A percentile compares a stretch with the other conserved stretches of the same genome.
Evolutionary conservation across 192 early-diverging fungal genomes (phyloP).

Genomic region (Coemansia sp.): DNA sequence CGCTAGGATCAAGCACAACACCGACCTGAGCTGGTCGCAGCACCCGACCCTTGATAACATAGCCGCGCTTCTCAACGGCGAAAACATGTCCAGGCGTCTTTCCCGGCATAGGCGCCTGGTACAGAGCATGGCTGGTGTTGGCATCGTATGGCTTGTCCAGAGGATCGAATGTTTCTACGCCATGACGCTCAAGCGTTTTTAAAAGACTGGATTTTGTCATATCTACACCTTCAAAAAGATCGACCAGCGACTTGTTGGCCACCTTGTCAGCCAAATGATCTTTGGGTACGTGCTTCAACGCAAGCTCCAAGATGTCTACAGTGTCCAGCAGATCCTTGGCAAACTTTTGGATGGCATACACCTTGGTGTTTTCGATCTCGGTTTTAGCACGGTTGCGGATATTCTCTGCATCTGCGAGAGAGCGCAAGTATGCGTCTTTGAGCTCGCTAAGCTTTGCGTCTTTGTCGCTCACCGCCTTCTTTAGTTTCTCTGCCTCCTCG

Average conservation of each 20-base stretch:
- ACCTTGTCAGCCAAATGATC: conserved; percentile 56
- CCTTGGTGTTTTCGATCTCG: conserved; percentile 76
- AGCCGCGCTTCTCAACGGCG: conserved; percentile 92
- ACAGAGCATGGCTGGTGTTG: conserved; percentile 91
- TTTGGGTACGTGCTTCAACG: conserved; percentile 83
- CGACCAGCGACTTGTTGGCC: conserved; percentile 62
- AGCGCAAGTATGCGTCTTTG: conserved; percentile 84
- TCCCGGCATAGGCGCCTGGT: conserved; percentile 83
- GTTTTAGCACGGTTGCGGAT: conserved; percentile 81
- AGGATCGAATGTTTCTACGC: conserved; percentile 78
- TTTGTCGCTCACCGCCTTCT: conserved; percentile 38
- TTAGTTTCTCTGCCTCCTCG: conserved; percentile 36
- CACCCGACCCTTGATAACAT: conserved; percentile 85
- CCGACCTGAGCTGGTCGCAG: conserved; percentile 94
- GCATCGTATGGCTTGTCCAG: conserved; percentile 91
- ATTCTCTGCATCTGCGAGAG: conserved; percentile 96
- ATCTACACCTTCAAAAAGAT: conserved; percentile 82
- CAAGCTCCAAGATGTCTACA: conserved; percentile 86
- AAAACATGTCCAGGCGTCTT: conserved; percentile 88
- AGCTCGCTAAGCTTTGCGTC: conserved; percentile 55
- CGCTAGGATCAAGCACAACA: conserved; percentile 68
- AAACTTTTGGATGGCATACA: conserved; percentile 96
- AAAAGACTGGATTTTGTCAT: conserved; percentile 87
- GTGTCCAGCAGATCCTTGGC: conserved; percentile 94
- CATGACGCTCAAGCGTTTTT: conserved; percentile 82